Evolutionary conservation across 2,329 filamentous ascomycete species (phyloP).

Genomic region (Pseudocercospora crystallina): DNA sequence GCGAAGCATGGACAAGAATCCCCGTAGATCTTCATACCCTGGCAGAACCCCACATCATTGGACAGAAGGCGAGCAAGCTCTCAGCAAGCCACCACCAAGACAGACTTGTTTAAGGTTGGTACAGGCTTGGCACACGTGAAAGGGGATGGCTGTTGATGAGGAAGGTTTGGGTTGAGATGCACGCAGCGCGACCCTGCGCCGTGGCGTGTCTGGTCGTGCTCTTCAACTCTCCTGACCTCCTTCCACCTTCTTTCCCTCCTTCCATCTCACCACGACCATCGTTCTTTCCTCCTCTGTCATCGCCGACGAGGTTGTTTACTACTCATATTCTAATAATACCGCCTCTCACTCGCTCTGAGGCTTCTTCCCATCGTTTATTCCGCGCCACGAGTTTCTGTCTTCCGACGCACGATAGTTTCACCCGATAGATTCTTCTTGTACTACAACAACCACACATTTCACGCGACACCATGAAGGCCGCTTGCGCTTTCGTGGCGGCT

Average conservation of each 20-base stretch:
- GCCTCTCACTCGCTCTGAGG: constrained; percentile 24
- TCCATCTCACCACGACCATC: constrained; percentile 2
- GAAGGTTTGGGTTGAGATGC: too few species aligned
- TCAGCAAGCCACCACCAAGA: too few species aligned
- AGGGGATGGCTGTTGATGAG: too few species aligned
- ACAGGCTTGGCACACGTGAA: too few species aligned
- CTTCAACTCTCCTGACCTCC: constrained; percentile 6
- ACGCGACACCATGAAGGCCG: constrained; percentile 54
- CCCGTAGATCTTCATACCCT: too few species aligned
- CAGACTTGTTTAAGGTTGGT: too few species aligned
- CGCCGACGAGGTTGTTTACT: constrained; percentile 1
- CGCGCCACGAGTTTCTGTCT: background rate
- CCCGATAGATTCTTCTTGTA: too few species aligned
- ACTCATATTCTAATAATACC: constrained; percentile 1
- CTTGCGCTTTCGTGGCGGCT: constrained; percentile 47
- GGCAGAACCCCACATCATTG: too few species aligned
- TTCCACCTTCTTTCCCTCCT: constrained; percentile 13
- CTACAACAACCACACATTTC: background rate
- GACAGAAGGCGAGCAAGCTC: too few species aligned
- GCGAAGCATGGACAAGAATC: too few species aligned
- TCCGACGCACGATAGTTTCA: too few species aligned
- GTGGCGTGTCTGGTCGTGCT: background rate
- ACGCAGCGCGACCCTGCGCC: too few species aligned
- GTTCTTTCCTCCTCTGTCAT: constrained; percentile 11
- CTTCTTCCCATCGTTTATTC: constrained; percentile 11